Base-by-base conservation (phyloP, 2,329 filamentous ascomycete genomes). In the Sclerotiophoma versabilis region DNA sequence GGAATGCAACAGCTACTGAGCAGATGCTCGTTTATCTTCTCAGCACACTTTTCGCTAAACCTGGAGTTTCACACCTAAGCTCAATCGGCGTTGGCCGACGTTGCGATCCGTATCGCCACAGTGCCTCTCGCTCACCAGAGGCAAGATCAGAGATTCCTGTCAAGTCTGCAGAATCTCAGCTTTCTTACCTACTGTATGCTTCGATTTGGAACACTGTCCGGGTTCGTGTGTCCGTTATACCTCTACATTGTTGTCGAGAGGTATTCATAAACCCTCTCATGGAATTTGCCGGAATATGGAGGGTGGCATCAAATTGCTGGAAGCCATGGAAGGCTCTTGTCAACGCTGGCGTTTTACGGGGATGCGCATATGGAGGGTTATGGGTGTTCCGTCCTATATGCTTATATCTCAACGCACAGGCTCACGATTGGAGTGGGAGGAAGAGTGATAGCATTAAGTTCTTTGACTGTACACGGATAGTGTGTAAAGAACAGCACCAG, bases 281-380 rank as follows among this genome's bases (percentile, higher is more conserved):
- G 44, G 30, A 39, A 29, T 41, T 23, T 4, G n/a, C 30, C 23
- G 39, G 32, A 25, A 17, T 14, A 41, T 6, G 33, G n/a, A 15
- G 22, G 23, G 17, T n/a, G 29, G 29, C 23, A 49, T 34, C 45
- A 54, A 54, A 54, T 49, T 45, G 51, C n/a, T 17, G 32, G 23
- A 38, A 41, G 23, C 9, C 29, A 29, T 22, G 29, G 41, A 8
- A 30, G 45, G 39, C 45, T 37, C 34, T 29, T 22, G 27, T 49
- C 11, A 34, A 23, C 19, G 41, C 17, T 14, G 45, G 45, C 33
- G 46, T 49, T 46, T 9, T 30, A 14, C n/a, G 33, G 33, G 17
- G 29, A 10, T 30, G 12, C 8, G 19, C 20, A 22, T 12, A 26
- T 32, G 17, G 27, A 15, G n/a, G 23, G 42, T 15, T 20, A 42